Evolutionary conservation across 352 stramenopile species (phyloP), one percentile per base, ranked within the genome.

Genomic region (Phytopythium montanum): DNA sequence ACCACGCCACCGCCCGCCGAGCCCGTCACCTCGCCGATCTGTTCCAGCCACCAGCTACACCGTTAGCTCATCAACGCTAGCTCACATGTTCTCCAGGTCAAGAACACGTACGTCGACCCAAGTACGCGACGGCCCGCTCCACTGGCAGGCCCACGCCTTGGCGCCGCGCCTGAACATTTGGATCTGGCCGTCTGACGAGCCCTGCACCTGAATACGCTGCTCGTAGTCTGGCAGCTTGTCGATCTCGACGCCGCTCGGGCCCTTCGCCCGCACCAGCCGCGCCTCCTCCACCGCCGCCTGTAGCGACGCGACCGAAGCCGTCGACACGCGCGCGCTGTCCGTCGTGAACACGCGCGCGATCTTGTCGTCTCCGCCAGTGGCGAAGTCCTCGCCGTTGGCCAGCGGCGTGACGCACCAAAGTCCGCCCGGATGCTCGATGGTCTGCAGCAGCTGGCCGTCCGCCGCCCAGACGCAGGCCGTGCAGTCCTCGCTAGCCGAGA

Each of bases 101-200:
- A 42, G 18, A n/a, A 7, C 7, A 46, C 90, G 73, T 59, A 99
- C 91, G 76, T 99, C 96, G 60, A 99, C 88, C 96, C 96, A 99
- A 1, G 92, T 98, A 53, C 75, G 70, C 6, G 88, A 97, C 6
- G 81, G 78, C 2, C 66, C 77, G 34, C 81, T 97, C 96, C 95
- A 99, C 69, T 98, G 95, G 19, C 95, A 98, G 18, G 96, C 96
- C 74, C 96, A 98, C 3, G 95, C 95, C 69, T 93, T 92, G 39
- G 76, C 81, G 59, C 84, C 81, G n/a, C 93, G 96, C 52, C 96
- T 90, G 71, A 99, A 99, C 67, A 99, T 92, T 70, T 98, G 92
- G 41, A 99, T 96, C 66, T 98, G 88, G 21, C 94, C 93, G 65
- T 98, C 95, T 4, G 88, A 97, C 25, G 74, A 90, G 33, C 96